Evolutionary conservation across 352 stramenopile genomes (phyloP).

Genomic region (Pythium inflatum): DNA sequence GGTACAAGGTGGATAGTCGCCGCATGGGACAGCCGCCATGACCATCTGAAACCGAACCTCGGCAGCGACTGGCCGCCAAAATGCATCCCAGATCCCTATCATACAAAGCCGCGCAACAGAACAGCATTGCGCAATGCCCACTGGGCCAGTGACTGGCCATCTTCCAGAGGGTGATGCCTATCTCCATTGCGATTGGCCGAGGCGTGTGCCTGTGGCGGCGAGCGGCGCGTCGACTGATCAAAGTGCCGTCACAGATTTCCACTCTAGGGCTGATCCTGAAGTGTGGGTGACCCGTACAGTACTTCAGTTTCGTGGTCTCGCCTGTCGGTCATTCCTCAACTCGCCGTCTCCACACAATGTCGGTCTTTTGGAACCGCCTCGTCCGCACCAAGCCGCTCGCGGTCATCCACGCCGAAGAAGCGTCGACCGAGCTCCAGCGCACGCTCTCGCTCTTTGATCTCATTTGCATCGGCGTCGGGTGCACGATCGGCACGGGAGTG

Average conservation of each 20-base stretch:
- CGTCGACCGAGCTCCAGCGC: conserved; percentile 61
- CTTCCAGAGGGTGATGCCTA: background rate
- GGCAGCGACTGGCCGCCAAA: background rate
- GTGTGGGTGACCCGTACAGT: too few relatives aligned
- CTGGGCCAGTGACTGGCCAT: too few relatives aligned
- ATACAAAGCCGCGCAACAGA: background rate
- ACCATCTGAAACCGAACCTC: background rate
- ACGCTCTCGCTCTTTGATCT: conserved; percentile 89
- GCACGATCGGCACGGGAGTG: conserved; percentile 90
- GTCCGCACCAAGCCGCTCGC: conserved; percentile 75
- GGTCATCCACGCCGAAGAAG: conserved; percentile 79
- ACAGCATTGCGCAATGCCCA: background rate
- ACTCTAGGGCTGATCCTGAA: too few relatives aligned
- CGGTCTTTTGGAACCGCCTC: conserved; percentile 41
- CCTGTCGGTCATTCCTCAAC: too few relatives aligned
- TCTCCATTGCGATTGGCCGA: background rate
- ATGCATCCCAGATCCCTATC: background rate
- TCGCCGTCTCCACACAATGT: too few relatives aligned
- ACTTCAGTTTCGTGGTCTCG: too few relatives aligned
- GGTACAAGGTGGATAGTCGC: too few relatives aligned
- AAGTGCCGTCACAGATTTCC: too few relatives aligned
- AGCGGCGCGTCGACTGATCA: conserved; percentile 1
- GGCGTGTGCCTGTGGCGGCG: background rate
- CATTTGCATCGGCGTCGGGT: conserved; percentile 91
- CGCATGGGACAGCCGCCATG: conserved; percentile 5